Evolutionary conservation across 257 asterid genomes (phyloP), one percentile per base, ranked within the genome.

Genomic region (Paulownia fortunei): DNA sequence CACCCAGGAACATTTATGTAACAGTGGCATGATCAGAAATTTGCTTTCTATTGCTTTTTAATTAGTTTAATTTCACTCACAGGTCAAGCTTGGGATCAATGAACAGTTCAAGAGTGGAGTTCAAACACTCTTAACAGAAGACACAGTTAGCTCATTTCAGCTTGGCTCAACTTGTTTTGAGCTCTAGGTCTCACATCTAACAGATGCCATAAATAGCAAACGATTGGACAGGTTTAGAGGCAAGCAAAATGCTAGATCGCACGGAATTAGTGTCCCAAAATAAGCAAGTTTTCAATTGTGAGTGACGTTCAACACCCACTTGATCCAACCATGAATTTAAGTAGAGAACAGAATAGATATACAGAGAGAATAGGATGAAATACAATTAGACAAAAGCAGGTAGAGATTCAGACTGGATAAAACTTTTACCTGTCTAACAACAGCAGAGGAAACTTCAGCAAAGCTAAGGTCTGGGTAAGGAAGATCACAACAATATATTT

Each of bases 401-500:
- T 26, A 34, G 18, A 36, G 56, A 15, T 60, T 52, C 4, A 27
- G 55, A 47, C n/a, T 16, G 26, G 60, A 26, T 8, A 49, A 44
- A 6, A 12, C 4, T 2, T 77, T 81, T 68, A 94, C 99, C 87
- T 93, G 99, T 79, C 95, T 84, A 78, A 95, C 99, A 16, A 95
- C 98, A 11, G 96, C 95, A 47, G 97, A 92, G n/a, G 98, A 92
- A 69, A 92, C 97, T 74, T 92, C 96, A 26, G 98, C 98, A 49
- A 94, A 94, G 76, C 99, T 94, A 19, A 88, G 97, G 82, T 94
- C 89, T 0, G 87, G 56, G 65, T 92, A 94, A 9, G 99, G 99
- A 55, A 94, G 92, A 79, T 94, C 99, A 66, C 99, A 94, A 65
- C 99, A 92, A 77, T 94, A 94, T 60, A 86, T 94, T 81, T 94